A percentile compares a stretch with the other conserved stretches of the same genome.
These are phyloP conservation scores for Perkinsus chesapeaki DNA, from an alignment of 169 alveolate genomes.

Conservation along the genomic window DNA sequence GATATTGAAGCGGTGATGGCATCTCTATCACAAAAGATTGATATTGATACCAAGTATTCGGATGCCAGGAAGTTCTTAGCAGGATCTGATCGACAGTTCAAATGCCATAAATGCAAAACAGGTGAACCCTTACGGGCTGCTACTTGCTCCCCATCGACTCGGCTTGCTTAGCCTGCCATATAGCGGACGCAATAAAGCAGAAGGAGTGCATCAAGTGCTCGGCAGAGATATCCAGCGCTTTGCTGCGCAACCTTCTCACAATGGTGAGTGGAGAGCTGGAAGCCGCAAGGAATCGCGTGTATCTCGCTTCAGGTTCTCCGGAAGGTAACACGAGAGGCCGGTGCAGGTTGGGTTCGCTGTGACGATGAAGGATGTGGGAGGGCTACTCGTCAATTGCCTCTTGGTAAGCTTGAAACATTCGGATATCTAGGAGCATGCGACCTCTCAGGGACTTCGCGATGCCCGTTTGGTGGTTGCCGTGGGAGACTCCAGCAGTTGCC, in stretches of 20 bases:
- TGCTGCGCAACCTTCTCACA: neutral
- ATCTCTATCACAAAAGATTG: neutral
- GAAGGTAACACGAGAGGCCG: neutral
- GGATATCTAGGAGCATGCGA: neutral
- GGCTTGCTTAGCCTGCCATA: neutral
- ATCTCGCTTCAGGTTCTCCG: neutral
- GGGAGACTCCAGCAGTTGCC: neutral
- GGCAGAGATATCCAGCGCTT: neutral
- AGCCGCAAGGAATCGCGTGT: neutral
- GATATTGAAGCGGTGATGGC: neutral
- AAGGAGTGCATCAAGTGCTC: neutral
- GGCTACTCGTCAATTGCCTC: neutral
- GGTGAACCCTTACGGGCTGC: neutral
- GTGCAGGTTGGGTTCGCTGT: neutral
- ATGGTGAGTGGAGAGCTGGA: neutral
- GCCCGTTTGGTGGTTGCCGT: neutral
- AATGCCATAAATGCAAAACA: neutral
- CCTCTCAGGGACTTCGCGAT: neutral
- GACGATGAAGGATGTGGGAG: neutral
- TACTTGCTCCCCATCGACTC: neutral
- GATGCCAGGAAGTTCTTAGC: neutral
- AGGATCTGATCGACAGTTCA: neutral
- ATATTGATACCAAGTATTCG: neutral
- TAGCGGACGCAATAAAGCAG: neutral
- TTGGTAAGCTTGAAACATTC: neutral